These are phyloP conservation scores for Suhomyces chickasaworum DNA, from an alignment of 1,139 yeast species.

Conservation along the genomic window DNA sequence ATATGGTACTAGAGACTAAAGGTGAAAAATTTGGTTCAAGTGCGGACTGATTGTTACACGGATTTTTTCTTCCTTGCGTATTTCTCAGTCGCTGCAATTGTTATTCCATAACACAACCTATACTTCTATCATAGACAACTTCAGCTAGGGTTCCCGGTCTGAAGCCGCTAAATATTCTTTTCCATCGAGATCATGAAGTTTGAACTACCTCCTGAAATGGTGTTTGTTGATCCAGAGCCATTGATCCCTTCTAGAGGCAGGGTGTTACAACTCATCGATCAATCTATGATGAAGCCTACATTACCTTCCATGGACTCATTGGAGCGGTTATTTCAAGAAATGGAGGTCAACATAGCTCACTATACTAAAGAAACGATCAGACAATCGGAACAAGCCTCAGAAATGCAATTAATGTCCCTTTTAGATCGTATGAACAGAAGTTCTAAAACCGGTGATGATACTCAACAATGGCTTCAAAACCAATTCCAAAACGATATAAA, in stretches of 20 bases:
- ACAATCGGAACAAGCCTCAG: background rate
- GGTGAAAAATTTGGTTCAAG: conserved; percentile 9
- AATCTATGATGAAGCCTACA: background rate
- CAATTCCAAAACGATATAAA: conserved; percentile 1
- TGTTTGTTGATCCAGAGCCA: conserved; percentile 10
- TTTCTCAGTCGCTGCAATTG: background rate
- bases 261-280: conserved; percentile 2
- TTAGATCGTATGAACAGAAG: background rate
- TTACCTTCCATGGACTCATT: background rate
- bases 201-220: conserved; percentile 14
- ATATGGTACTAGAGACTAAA: background rate
- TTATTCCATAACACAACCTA: conserved; percentile 1
- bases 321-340: conserved; percentile 4
- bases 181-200: conserved; percentile 12
- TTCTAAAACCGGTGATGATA: background rate
- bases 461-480: conserved; percentile 1
- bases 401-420: background rate
- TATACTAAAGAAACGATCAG: background rate
- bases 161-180: background rate
- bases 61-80: background rate
- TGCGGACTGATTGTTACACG: conserved; percentile 6
- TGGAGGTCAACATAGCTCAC: conserved; percentile 5
- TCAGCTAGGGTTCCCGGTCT: background rate
- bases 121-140: background rate
- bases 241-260: background rate